Percentiles rank a stretch among this genome's conserved stretches.
phyloP scores from a whole-genome alignment of 1,139 yeast species.

The Geotrichum macrosporum region DNA sequence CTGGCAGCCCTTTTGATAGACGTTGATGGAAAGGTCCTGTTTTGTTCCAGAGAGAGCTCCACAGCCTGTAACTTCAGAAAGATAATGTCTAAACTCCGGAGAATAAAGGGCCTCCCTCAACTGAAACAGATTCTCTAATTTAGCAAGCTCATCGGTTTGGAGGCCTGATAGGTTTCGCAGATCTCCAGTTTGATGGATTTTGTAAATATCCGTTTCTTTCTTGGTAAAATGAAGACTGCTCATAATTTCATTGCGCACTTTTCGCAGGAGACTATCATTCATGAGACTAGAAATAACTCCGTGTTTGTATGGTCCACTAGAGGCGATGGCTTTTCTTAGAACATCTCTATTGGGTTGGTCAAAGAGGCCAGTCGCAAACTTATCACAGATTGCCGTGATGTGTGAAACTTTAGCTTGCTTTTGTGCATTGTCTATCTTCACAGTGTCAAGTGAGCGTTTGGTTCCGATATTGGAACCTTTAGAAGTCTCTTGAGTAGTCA shows the following conservation, averaged over 20 bases:
- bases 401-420: too few relatives aligned
- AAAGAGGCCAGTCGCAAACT: slow-evolving; percentile 16
- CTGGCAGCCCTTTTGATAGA: slow-evolving; percentile 91
- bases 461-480: too few relatives aligned
- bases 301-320: slow-evolving; percentile 80
- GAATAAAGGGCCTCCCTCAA: slow-evolving; percentile 85
- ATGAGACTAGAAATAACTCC: slow-evolving; percentile 73
- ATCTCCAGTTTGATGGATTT: slow-evolving; percentile 93
- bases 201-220: slow-evolving; percentile 96
- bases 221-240: slow-evolving; percentile 81
- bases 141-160: slow-evolving; percentile 65
- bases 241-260: slow-evolving; percentile 80
- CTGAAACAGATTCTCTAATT: slow-evolving; percentile 69
- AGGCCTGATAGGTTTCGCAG: slow-evolving; percentile 88
- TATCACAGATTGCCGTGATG: background rate
- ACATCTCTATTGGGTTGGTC: slow-evolving; percentile 4
- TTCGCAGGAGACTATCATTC: slow-evolving; percentile 68
- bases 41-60: slow-evolving; percentile 86
- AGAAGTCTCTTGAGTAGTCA: too few relatives aligned
- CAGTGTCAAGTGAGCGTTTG: too few relatives aligned
- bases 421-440: too few relatives aligned
- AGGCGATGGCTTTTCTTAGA: slow-evolving; percentile 31
- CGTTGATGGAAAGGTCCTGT: slow-evolving; percentile 88
- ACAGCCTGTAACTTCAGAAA: slow-evolving; percentile 77
- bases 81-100: slow-evolving; percentile 71